Evolutionary conservation across 2,329 filamentous ascomycete species (phyloP).

Genomic region (Colletotrichum zoysiae): DNA sequence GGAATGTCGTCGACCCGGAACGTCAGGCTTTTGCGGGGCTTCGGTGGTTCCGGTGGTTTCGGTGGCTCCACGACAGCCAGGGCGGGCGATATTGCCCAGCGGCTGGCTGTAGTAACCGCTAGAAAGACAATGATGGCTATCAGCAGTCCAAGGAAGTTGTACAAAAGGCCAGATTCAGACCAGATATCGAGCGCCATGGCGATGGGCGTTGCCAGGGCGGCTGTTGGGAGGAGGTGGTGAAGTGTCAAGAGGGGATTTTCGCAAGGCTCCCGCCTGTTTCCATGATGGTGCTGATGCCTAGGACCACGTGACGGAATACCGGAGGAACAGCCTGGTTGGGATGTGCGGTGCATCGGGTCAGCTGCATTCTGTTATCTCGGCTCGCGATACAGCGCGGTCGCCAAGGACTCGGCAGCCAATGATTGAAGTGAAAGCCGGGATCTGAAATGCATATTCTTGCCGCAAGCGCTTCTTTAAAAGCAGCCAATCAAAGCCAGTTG

Average conservation of each 20-base stretch:
- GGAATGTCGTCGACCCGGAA: not conserved
- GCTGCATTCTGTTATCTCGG: no score
- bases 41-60: not conserved
- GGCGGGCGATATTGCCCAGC: not conserved
- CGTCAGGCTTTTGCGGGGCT: not conserved
- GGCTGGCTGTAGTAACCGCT: not conserved
- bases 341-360: no score
- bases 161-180: not conserved
- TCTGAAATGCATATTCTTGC: not conserved
- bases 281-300: not conserved
- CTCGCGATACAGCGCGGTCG: no score
- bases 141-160: not conserved
- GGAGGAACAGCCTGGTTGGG: not conserved
- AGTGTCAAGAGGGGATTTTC: not conserved
- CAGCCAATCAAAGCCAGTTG: not conserved
- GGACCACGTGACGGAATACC: not conserved
- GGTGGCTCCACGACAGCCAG: not conserved
- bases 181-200: not conserved
- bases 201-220: no score
- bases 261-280: not conserved
- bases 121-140: not conserved
- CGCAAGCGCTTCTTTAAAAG: not conserved
- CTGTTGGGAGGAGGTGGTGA: not conserved
- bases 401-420: not conserved
- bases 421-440: not conserved